Base-by-base conservation (phyloP, 495 filamentous ascomycete species). In the Lasiosphaeriaceae sp. region DNA sequence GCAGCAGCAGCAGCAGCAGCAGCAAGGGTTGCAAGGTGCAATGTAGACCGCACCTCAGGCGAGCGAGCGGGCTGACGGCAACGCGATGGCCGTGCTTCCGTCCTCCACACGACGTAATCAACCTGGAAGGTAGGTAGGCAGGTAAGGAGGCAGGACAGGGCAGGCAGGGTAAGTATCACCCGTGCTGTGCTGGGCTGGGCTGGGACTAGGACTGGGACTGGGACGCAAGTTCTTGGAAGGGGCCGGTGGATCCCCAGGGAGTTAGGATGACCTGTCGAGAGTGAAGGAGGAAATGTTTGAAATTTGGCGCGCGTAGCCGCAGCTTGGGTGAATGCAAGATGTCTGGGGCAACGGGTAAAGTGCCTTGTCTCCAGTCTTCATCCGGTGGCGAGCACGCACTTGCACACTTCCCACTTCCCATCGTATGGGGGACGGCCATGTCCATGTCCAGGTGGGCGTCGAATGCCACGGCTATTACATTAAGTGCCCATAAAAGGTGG, bases 331-430 rank as follows among this genome's bases (percentile, higher is more conserved):
- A 69, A 71, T 67, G 68, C 61, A 57, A 58, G 52, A 60, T 65
- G 66, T 69, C 58, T 67, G 61, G 61, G 55, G 66, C 64, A 41
- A 61, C 64, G 66, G 68, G 56, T 71, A 71, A 69, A 66, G 58
- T 69, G 64, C 54, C 64, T 58, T 60, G 61, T 63, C 62, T 59
- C 55, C 23, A 45, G 31, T 35, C 55, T 63, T 67, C 64, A 67
- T 23, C 60, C 61, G 66, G 68, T 63, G 66, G 64, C 66, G 57
- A 68, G 55, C 50, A 35, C 26, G 23, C 35, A 17, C 49, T 51
- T 53, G 39, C 47, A 58, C 20, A 35, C 11, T 23, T 14, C 34
- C 8, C 34, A 14, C 34, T 14, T 1, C 5, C 39, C 39, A 35
- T 24, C 31, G 14, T 37, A 29, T 43, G 31, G 31, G n/a, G 16